Conservation (phyloP, 495 filamentous ascomycete species). For the Glonium stellatum region DNA sequence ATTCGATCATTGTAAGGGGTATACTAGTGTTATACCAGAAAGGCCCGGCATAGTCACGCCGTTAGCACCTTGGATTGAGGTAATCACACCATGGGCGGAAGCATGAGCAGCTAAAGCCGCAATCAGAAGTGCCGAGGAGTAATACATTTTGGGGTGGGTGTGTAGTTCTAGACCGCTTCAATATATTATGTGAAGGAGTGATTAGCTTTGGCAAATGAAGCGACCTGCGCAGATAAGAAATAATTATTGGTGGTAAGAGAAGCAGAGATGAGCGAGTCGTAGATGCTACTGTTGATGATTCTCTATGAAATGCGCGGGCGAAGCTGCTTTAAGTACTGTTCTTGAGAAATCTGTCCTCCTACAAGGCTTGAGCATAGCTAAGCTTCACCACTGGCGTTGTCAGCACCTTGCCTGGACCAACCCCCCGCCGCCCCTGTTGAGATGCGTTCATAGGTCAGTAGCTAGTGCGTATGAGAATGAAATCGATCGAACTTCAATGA, state of each 20-base stretch:
- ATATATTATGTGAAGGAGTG: neutral
- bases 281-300: neutral
- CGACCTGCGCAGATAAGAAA: slow-evolving; percentile 4
- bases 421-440: neutral
- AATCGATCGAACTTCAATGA: slow-evolving; percentile 2
- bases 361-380: neutral
- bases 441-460: neutral
- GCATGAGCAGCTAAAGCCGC: slow-evolving; percentile 20
- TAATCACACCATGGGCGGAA: slow-evolving; percentile 27
- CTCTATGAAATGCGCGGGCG: neutral
- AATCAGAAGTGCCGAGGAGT: slow-evolving; percentile 19
- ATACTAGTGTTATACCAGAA: slow-evolving; percentile 13
- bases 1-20: neutral
- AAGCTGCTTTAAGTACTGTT: neutral
- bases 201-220: neutral
- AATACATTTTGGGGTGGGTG: slow-evolving; percentile 21
- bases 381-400: slow-evolving; percentile 1
- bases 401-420: neutral
- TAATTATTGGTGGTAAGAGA: slow-evolving; percentile 1
- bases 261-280: neutral
- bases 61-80: slow-evolving; percentile 27
- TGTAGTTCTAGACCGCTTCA: neutral
- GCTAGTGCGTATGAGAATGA: neutral
- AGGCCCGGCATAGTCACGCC: slow-evolving; percentile 29
- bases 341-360: neutral